Percentiles rank a stretch among this genome's conserved stretches.
phyloP scores from a whole-genome alignment of 1,139 yeast genomes.

The Spencermartinsiella ligniputridi region DNA sequence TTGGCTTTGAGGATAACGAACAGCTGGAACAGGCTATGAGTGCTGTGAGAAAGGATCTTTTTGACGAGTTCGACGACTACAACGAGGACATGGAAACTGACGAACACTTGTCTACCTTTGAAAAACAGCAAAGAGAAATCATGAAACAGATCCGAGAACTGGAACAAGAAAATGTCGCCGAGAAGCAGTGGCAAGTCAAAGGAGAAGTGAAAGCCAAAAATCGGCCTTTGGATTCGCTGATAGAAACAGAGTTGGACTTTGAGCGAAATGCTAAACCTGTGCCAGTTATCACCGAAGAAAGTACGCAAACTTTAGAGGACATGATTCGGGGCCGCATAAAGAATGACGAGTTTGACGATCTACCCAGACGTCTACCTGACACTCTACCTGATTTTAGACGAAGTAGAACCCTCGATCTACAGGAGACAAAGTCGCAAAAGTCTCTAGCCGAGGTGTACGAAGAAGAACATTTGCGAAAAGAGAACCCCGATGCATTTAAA shows the following conservation, averaged over 20 bases:
- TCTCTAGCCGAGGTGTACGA: constrained; percentile 92
- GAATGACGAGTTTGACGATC: constrained; percentile 75
- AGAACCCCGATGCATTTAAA: constrained; percentile 35
- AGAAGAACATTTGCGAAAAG: constrained; percentile 61
- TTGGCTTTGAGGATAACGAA: constrained; percentile 56
- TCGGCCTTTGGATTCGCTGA: constrained; percentile 77
- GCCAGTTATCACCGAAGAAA: constrained; percentile 86
- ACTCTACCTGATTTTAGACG: constrained; percentile 51
- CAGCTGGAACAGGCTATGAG: constrained; percentile 49
- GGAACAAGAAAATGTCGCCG: constrained; percentile 84
- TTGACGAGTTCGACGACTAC: constrained; percentile 37
- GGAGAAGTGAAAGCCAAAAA: constrained; percentile 85
- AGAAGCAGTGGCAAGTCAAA: constrained; percentile 88
- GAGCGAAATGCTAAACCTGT: constrained; percentile 79
- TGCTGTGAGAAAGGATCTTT: constrained; percentile 53
- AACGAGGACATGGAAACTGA: constrained; percentile 34
- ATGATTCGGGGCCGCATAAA: constrained; percentile 77
- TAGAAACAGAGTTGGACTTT: constrained; percentile 60
- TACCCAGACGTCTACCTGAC: constrained; percentile 68
- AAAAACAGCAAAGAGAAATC: constrained; percentile 73
- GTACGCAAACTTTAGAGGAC: constrained; percentile 83
- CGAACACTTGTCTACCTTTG: constrained; percentile 64
- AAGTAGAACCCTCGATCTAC: constrained; percentile 51
- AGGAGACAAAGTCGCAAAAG: constrained; percentile 79
- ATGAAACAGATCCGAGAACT: constrained; percentile 71